Conservation (phyloP, 2,329 filamentous ascomycete species). For the Microsporum canis region DNA sequence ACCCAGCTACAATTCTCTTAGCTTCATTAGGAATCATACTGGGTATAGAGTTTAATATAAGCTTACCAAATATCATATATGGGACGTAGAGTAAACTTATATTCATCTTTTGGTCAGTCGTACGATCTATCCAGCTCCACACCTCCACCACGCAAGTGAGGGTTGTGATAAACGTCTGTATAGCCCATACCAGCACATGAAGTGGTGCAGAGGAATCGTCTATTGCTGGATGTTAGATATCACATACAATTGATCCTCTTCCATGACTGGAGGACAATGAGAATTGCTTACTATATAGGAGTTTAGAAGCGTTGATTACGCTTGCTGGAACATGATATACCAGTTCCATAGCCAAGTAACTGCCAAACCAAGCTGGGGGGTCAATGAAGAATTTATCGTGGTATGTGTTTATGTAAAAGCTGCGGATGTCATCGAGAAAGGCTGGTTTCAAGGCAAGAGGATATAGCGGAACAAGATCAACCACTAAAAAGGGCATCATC, state of each 20-base stretch:
- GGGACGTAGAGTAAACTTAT: constrained; percentile 46
- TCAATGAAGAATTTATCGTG: constrained; percentile 52
- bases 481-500: constrained; percentile 31
- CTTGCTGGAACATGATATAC: constrained; percentile 51
- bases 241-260: background rate
- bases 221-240: constrained; percentile 18
- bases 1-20: constrained; percentile 20
- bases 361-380: constrained; percentile 49
- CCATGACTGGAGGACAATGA: background rate
- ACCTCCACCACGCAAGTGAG: constrained; percentile 52
- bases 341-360: constrained; percentile 48
- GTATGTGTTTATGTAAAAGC: constrained; percentile 50
- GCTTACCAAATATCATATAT: constrained; percentile 46
- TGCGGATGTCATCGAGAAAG: constrained; percentile 41
- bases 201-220: constrained; percentile 49
- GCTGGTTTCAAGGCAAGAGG: constrained; percentile 40
- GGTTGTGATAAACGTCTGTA: constrained; percentile 52
- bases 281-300: constrained; percentile 36
- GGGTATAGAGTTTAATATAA: background rate
- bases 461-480: constrained; percentile 52
- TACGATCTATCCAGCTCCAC: constrained; percentile 43
- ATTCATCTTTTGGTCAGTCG: constrained; percentile 36
- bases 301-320: constrained; percentile 47
- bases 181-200: constrained; percentile 48
- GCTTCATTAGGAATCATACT: background rate